phyloP scores from a whole-genome alignment of 2,329 filamentous ascomycete species.

The Paecilomyces variotii region DNA sequence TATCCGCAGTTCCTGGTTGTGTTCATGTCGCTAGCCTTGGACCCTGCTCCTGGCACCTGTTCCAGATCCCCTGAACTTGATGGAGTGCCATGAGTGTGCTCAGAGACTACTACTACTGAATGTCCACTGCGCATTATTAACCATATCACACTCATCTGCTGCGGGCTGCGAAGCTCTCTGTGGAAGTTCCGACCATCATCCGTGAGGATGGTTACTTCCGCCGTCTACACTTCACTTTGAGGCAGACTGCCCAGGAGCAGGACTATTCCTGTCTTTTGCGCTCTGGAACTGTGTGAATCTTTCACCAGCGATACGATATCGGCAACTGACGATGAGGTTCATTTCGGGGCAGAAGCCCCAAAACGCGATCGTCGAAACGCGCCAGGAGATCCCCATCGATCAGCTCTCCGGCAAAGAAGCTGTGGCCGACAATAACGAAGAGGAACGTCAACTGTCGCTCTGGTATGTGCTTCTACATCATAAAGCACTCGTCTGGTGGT shows the following conservation, averaged over 20 bases:
- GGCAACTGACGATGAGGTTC: neutral
- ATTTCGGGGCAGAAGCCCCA: neutral
- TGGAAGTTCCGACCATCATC: neutral
- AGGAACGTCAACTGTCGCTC: constrained; percentile 11
- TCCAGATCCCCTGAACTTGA: neutral
- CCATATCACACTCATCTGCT: neutral
- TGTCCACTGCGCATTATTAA: neutral
- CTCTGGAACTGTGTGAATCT: neutral
- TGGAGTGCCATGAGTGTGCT: neutral
- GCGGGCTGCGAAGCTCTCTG: neutral
- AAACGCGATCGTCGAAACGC: neutral
- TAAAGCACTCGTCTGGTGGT: constrained; percentile 12
- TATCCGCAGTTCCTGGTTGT: neutral
- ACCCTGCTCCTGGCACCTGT: neutral
- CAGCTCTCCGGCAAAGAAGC: constrained; percentile 8
- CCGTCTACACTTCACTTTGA: neutral
- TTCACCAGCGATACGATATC: neutral
- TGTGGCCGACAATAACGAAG: constrained; percentile 5
- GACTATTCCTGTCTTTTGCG: neutral
- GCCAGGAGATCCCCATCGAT: constrained; percentile 1
- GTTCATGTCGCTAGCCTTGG: neutral
- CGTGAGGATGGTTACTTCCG: neutral
- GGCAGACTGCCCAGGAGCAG: neutral
- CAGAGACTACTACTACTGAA: neutral
- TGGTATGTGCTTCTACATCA: constrained; percentile 10